Conservation (phyloP, 139 green algal genomes). For the Desmodesmus armatus region DNA sequence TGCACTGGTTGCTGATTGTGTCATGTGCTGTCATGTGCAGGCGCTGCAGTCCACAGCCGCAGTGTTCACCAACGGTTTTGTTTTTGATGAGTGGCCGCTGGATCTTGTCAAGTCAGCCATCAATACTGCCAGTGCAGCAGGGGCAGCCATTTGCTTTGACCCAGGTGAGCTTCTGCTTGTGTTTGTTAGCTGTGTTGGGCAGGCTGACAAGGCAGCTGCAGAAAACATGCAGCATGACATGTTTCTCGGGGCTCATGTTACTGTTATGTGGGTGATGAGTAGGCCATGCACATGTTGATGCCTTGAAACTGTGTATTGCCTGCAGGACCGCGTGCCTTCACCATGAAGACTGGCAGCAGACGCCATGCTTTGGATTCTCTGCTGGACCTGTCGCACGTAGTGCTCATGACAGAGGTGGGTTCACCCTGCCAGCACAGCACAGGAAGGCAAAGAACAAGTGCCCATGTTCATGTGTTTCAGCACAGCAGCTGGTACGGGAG, state of each 20-base stretch:
- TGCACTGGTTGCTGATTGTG: too few species aligned
- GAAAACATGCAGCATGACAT: not conserved
- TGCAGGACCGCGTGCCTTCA: constrained; percentile 80
- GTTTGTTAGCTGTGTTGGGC: not conserved
- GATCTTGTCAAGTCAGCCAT: constrained; percentile 69
- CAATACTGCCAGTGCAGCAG: constrained; percentile 58
- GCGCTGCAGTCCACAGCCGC: constrained; percentile 43
- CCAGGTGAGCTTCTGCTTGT: constrained; percentile 67
- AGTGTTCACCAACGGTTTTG: constrained; percentile 87
- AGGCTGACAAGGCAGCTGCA: not conserved
- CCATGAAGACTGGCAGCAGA: constrained; percentile 67
- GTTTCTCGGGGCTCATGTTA: not conserved
- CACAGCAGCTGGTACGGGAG: too few species aligned
- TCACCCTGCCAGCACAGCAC: not conserved
- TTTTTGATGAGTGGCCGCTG: constrained; percentile 93
- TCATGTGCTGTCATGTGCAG: too few species aligned
- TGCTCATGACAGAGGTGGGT: constrained; percentile 90
- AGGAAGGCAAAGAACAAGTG: not conserved
- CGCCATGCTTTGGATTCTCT: constrained; percentile 71
- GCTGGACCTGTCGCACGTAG: constrained; percentile 76
- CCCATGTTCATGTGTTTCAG: not conserved
- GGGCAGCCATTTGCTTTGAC: constrained; percentile 93
- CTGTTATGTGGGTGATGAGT: too few species aligned
- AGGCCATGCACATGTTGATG: not conserved
- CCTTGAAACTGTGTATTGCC: not conserved